Evolutionary conservation across 495 filamentous ascomycete species (phyloP), one percentile per base, ranked within the genome.

Genomic region (Penicillium canariense): DNA sequence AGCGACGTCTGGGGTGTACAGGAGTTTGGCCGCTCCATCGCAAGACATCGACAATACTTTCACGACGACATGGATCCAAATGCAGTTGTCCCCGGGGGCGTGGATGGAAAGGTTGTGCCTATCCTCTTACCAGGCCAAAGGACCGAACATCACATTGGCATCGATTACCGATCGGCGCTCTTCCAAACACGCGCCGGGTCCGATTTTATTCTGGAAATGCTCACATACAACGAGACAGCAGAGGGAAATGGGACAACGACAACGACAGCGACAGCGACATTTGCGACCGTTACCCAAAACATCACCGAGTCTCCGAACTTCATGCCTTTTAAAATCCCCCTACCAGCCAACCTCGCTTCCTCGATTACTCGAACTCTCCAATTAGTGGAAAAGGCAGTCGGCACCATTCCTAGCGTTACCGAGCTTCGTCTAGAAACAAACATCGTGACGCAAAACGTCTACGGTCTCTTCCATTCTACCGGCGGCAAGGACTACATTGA

Each of bases 1-100:
- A 60, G 57, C 32, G 52, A 60, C 48, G 32, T 60, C 22, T 60
- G 57, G 57, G 57, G 57, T 8, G 48, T 48, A 5, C 57, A 60
- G 28, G 57, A 60, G 31, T 60, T 43, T 35, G 45, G 28, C 25
- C 57, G 57, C 17, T 52, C 47, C 1, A 40, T 59, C 2, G 30
- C 38, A 18, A 32, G 28, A 27, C 34, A 23, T 7, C 36, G 50
- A 11, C 39, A 39, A 4, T 59, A 55, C 30, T 59, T 59, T 32
- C 56, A 59, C 34, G 56, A 42, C n/a, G 56, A 55, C 10, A 20
- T 55, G 1, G 34, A 54, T 26, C 22, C 48, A 7, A 51, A 44
- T 7, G 32, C 44, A 7, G 36, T 46, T 12, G 23, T 46, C 26
- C 56, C 56, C 17, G 22, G 32, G 8, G 48, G 40, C 23, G 34